Conservation (phyloP, 2,329 filamentous ascomycete species). For the Phyllosticta citriasiana region DNA sequence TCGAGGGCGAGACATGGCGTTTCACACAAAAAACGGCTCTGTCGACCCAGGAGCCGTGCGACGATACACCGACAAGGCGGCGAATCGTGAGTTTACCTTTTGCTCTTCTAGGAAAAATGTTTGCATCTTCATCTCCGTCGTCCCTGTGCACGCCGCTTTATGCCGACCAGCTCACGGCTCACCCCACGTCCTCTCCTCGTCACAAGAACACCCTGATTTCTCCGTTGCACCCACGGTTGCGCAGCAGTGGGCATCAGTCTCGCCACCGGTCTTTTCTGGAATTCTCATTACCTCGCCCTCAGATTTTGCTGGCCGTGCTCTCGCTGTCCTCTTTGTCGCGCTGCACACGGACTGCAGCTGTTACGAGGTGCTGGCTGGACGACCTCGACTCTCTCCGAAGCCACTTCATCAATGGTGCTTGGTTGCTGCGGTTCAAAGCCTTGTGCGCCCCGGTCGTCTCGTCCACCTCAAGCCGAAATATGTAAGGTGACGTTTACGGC, state of each 20-base stretch:
- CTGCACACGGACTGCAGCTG: not conserved
- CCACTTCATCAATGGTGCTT: not conserved
- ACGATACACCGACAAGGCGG: constrained; percentile 6
- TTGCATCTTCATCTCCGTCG: constrained; percentile 2
- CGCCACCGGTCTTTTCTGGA: constrained; percentile 8
- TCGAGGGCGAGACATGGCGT: not conserved
- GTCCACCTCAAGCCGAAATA: not conserved
- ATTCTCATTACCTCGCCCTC: constrained; percentile 7
- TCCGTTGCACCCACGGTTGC: not conserved
- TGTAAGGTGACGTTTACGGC: not conserved
- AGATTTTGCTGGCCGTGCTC: constrained; percentile 10
- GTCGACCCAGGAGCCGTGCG: constrained; percentile 6
- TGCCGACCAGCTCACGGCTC: constrained; percentile 3
- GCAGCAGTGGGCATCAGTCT: not conserved
- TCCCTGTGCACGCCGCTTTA: constrained; percentile 3
- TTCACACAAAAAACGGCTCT: not conserved
- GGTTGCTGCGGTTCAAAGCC: not conserved
- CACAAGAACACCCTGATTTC: constrained; percentile 7
- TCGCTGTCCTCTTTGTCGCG: not conserved
- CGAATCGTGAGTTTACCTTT: constrained; percentile 10
- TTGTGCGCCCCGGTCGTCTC: not conserved
- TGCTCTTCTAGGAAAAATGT: constrained; percentile 5
- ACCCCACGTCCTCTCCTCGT: not conserved
- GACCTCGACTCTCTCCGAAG: not conserved
- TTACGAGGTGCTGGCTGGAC: not conserved